phyloP scores from a whole-genome alignment of 306 rosid genomes.

The Medicago arabica region DNA sequence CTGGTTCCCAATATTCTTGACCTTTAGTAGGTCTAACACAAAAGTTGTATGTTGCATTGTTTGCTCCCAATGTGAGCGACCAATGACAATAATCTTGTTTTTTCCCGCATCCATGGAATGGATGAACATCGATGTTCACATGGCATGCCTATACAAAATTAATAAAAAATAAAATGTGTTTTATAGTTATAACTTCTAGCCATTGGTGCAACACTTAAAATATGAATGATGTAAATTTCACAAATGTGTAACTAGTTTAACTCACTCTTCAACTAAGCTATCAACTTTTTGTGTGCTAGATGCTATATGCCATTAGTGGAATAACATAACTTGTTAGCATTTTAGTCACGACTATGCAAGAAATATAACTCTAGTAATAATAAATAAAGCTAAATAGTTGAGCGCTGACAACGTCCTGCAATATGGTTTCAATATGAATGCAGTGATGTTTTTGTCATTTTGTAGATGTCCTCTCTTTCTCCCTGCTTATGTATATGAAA shows the following conservation, averaged over 20 bases:
- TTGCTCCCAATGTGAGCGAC: too few relatives aligned
- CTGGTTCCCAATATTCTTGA: too few relatives aligned
- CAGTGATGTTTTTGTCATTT: slow-evolving; percentile 48
- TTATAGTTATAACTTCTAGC: too few relatives aligned
- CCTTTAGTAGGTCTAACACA: too few relatives aligned
- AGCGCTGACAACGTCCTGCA: not conserved
- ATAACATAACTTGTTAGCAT: slow-evolving; percentile 24
- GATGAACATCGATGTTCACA: too few relatives aligned
- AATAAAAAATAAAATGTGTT: too few relatives aligned
- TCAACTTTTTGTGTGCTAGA: slow-evolving; percentile 18
- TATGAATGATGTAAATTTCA: slow-evolving; percentile 7
- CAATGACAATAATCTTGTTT: too few relatives aligned
- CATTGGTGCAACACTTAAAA: not conserved
- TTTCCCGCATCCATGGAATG: too few relatives aligned
- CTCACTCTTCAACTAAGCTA: not conserved
- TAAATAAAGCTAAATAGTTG: slow-evolving; percentile 36
- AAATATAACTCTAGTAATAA: not conserved
- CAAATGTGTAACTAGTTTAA: not conserved
- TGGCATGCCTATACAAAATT: too few relatives aligned
- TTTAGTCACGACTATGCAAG: slow-evolving; percentile 16
- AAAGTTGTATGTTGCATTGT: too few relatives aligned
- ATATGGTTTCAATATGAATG: slow-evolving; percentile 34
- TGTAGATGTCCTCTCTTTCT: slow-evolving; percentile 58
- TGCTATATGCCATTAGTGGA: slow-evolving; percentile 21
- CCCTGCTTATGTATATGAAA: too few relatives aligned